A percentile compares a stretch with the other conserved stretches of the same genome.
Evolutionary conservation across 2,329 filamentous ascomycete species (phyloP).

Genomic region (Chalara sp.): DNA sequence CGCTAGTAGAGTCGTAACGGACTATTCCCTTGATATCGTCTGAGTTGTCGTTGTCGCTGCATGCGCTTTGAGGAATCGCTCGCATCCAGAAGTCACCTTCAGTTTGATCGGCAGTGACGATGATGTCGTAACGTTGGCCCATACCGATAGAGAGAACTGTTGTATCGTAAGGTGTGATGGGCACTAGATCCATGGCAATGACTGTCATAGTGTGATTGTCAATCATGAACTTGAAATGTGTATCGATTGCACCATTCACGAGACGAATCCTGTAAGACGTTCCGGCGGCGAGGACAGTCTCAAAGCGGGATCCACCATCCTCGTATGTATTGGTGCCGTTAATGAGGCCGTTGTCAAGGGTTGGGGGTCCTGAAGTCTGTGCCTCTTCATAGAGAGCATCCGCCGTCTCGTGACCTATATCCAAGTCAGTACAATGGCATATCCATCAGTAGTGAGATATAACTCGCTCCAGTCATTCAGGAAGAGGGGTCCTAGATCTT

Average conservation of each 20-base stretch:
- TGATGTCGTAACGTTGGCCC: conserved; percentile 37
- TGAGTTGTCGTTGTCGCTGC: conserved; percentile 50
- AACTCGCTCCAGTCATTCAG: conserved; percentile 14
- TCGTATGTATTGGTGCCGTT: conserved; percentile 15
- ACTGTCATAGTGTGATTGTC: conserved; percentile 52
- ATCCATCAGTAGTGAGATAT: too few species aligned
- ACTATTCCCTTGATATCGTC: conserved; percentile 41
- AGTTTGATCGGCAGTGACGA: conserved; percentile 40
- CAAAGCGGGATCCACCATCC: conserved; percentile 22
- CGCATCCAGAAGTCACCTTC: conserved; percentile 52
- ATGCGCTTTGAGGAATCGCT: conserved; percentile 45
- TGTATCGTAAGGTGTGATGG: conserved; percentile 47
- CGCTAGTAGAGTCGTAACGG: conserved; percentile 40
- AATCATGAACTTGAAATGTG: conserved; percentile 41
- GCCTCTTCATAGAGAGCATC: conserved; percentile 15
- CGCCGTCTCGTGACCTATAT: conserved; percentile 12
- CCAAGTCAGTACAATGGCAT: too few species aligned
- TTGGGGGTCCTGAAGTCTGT: not conserved
- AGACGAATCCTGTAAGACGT: conserved; percentile 36
- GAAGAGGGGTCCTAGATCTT: conserved; percentile 48
- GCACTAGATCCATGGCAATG: conserved; percentile 52
- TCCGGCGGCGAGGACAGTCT: conserved; percentile 25
- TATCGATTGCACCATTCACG: conserved; percentile 38
- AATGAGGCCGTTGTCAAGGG: conserved; percentile 16
- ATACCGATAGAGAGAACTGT: conserved; percentile 48